Base-by-base conservation (phyloP, 345 rosid genomes). In the Firmiana major region DNA sequence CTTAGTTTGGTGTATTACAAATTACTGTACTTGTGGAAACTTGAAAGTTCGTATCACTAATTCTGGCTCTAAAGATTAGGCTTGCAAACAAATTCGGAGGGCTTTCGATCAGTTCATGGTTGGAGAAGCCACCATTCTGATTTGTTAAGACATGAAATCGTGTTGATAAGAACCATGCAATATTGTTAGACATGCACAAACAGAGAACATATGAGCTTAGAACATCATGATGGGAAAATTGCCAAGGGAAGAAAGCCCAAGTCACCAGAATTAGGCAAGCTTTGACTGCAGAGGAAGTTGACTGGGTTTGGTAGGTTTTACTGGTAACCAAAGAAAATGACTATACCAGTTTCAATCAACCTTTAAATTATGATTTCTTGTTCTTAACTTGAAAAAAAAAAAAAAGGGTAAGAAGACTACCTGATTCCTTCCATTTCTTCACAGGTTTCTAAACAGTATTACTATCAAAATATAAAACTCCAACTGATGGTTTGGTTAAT, bases 301-400 rank as follows among this genome's bases (percentile, higher is more conserved):
- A 70, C 60, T 28, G 45, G 31, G 9, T 49, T 49, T 17, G 38
- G 74, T 21, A 28, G 40, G 4, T 17, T 60, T 12, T 12, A 62
- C 7, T 16, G 4, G 65, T 62, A 16, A 69, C 40, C 73, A 63
- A 51, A 63, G 0, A 31, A 13, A 63, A 2, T 15, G 42, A 43
- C 40, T 46, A 13, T 15, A 3, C 57, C 57, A 17, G 59, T 71
- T 70, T 70, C 17, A 70, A 70, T 59, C 74, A 28, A 70, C 74
- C 59, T 49, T 9, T 16, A 48, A 40, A 65, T 65, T 65, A 65
- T 40, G 51, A 9, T 42, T 65, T 42, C 46, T 40, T 40, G 16
- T 40, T 65, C 13, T 24, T 13, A 26, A 68, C 38, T 26, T 68
- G 55, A 15, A 48, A 48, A 12, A 48, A 31, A 46, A 21, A 24